phyloP scores from a whole-genome alignment of 345 rosid genomes.

The Syzygium aromaticum region DNA sequence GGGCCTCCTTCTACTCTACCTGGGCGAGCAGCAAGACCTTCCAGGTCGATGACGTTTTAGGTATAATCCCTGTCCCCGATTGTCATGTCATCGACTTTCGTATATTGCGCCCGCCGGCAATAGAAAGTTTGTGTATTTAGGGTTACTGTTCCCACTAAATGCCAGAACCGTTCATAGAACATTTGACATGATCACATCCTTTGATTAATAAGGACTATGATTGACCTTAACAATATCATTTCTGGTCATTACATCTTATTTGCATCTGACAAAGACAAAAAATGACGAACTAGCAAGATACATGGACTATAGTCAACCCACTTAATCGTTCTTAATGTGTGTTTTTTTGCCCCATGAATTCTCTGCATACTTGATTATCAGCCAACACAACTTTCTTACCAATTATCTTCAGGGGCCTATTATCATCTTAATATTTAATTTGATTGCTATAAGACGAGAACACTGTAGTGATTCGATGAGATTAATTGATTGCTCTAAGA shows the following conservation, averaged over 20 bases:
- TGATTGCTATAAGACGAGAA: not conserved
- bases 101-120: not conserved
- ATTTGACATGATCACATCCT: not conserved
- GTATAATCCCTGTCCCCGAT: not conserved
- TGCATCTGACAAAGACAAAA: not conserved
- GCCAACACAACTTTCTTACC: not conserved
- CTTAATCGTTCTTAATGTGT: not conserved
- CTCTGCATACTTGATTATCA: not conserved
- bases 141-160: not conserved
- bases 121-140: not conserved
- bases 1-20: slow-evolving; percentile 6
- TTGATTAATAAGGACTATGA: not conserved
- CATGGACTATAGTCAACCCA: too few species aligned
- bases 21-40: slow-evolving; percentile 24
- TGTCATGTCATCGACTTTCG: not conserved
- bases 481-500: not conserved
- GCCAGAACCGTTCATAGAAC: not conserved
- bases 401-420: not conserved
- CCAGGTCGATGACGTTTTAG: slow-evolving; percentile 19
- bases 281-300: not conserved
- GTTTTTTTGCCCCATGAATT: not conserved
- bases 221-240: not conserved
- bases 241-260: not conserved
- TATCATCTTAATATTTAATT: not conserved
- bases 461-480: not conserved